These are phyloP conservation scores for Forsythia suspensa DNA, from an alignment of 257 asterid genomes.

Conservation along the genomic window DNA sequence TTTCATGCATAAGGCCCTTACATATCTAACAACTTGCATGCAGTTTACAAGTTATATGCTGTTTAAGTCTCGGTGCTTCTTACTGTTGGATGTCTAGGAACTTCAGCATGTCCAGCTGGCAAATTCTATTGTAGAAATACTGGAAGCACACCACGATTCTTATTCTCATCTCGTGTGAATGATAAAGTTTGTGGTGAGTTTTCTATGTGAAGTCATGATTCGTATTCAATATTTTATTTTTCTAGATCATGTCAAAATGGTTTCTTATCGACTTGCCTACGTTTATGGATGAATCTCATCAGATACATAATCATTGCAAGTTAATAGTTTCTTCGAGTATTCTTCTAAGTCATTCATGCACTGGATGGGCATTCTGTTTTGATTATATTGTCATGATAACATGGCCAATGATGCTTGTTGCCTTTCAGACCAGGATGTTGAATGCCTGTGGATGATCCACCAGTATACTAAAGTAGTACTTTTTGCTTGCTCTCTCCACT, in stretches of 20 bases:
- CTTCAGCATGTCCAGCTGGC: slow-evolving; percentile 90
- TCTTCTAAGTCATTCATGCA: background rate
- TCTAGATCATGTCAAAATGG: background rate
- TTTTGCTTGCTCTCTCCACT: slow-evolving; percentile 3
- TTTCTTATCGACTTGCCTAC: slow-evolving; percentile 12
- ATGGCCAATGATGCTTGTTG: background rate
- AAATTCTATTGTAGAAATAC: slow-evolving; percentile 84
- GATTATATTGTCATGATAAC: background rate
- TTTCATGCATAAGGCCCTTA: background rate
- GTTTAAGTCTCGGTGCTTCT: slow-evolving; percentile 11
- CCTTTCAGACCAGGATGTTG: background rate
- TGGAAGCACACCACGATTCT: slow-evolving; percentile 81
- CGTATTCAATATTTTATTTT: background rate
- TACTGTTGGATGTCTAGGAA: slow-evolving; percentile 49
- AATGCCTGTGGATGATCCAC: background rate
- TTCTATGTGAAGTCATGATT: background rate
- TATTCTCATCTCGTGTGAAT: slow-evolving; percentile 84
- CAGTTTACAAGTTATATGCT: slow-evolving; percentile 5
- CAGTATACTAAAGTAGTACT: slow-evolving; percentile 2
- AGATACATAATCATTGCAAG: background rate
- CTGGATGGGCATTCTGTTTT: slow-evolving; percentile 9
- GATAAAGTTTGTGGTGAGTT: slow-evolving; percentile 83
- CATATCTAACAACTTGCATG: slow-evolving; percentile 1
- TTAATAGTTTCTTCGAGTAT: background rate
- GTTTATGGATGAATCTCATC: background rate